phyloP scores from a whole-genome alignment of 148 eudicot genomes.

The Cornus florida region DNA sequence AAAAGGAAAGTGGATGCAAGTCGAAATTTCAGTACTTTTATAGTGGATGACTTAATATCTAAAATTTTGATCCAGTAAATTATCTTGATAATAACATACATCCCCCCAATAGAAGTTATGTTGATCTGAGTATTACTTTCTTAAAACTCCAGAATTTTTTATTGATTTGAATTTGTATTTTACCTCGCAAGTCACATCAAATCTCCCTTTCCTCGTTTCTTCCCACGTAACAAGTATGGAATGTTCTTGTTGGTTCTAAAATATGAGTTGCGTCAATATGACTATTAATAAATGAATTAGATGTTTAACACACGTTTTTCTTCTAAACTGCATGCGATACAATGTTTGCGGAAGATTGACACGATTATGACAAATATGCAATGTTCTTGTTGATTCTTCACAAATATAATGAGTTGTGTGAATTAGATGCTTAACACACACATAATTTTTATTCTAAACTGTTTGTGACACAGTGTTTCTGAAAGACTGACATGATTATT shows the following conservation, averaged over 20 bases:
- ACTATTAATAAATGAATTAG: not conserved
- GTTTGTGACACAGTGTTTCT: not conserved
- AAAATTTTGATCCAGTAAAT: too few species aligned
- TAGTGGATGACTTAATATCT: too few species aligned
- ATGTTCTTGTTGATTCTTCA: not conserved
- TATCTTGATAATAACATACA: too few species aligned
- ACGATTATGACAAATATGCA: not conserved
- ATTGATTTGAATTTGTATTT: not conserved
- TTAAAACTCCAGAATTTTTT: not conserved
- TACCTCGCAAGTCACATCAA: not conserved
- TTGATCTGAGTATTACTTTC: not conserved
- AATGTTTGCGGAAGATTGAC: too few species aligned
- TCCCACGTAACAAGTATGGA: not conserved
- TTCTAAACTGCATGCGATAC: too few species aligned
- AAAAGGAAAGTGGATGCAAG: not conserved
- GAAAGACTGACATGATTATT: not conserved
- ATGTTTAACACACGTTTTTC: too few species aligned
- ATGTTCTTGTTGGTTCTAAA: not conserved
- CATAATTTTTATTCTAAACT: too few species aligned
- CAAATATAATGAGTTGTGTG: not conserved
- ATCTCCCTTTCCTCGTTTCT: not conserved
- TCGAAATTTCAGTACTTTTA: not conserved
- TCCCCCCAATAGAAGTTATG: too few species aligned
- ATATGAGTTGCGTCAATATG: not conserved
- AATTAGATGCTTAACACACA: too few species aligned